A percentile compares a stretch with the other conserved stretches of the same genome.
phyloP scores from a whole-genome alignment of 2,329 filamentous ascomycete genomes.

The Diaporthe citrichinensis region DNA sequence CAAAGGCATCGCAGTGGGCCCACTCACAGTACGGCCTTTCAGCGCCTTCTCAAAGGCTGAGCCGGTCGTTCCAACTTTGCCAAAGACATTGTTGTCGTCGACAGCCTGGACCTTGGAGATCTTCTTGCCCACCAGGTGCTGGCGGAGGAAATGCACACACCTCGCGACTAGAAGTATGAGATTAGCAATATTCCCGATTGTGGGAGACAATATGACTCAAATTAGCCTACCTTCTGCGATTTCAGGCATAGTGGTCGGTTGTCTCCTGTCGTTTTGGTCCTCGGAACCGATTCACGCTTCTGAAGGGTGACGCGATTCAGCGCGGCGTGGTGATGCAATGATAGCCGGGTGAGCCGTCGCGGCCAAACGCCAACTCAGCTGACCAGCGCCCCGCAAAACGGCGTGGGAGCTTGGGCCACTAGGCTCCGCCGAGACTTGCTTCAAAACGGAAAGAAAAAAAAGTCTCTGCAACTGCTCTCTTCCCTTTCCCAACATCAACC shows the following conservation, averaged over 20 bases:
- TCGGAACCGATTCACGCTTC: background rate
- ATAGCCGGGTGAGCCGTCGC: background rate
- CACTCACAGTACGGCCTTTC: constrained; percentile 74
- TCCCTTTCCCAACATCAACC: constrained; percentile 33
- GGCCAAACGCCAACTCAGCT: constrained; percentile 35
- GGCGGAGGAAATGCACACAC: constrained; percentile 86
- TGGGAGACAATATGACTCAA: background rate
- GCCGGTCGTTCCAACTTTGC: constrained; percentile 88
- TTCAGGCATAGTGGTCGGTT: constrained; percentile 66
- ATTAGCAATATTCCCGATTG: constrained; percentile 1
- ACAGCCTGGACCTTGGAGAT: constrained; percentile 78
- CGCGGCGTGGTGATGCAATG: constrained; percentile 32
- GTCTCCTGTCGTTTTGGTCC: background rate
- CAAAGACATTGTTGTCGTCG: constrained; percentile 89
- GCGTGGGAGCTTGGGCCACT: constrained; percentile 33
- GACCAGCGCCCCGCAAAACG: constrained; percentile 9
- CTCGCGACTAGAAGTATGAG: constrained; percentile 73
- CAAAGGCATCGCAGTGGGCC: background rate
- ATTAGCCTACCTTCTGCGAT: constrained; percentile 68
- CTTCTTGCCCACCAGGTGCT: constrained; percentile 86
- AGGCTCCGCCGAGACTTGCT: constrained; percentile 13
- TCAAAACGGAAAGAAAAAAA: constrained; percentile 33
- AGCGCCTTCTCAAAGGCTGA: constrained; percentile 81
- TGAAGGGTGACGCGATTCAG: constrained; percentile 31
- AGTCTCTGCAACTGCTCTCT: constrained; percentile 32